phyloP scores from a whole-genome alignment of 129 eudicot species.

The Rutidosis leptorrhynchoides region DNA sequence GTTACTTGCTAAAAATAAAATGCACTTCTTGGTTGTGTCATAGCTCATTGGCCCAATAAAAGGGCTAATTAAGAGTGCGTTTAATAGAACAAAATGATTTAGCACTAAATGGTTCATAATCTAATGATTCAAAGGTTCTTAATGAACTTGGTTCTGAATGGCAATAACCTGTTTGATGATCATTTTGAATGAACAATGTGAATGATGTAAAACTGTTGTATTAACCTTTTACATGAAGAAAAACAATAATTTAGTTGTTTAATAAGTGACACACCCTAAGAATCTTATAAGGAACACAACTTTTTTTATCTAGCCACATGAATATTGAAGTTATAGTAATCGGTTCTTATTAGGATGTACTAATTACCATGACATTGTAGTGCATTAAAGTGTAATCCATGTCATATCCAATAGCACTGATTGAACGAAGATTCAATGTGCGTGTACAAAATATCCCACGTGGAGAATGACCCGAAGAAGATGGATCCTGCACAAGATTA shows the following conservation, averaged over 20 bases:
- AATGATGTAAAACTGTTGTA: no score
- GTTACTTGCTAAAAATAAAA: conserved; percentile 13
- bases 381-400: conserved; percentile 99
- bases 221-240: no score
- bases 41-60: not conserved
- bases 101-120: no score
- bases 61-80: not conserved
- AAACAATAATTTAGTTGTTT: no score
- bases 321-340: conserved; percentile 4
- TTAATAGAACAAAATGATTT: no score
- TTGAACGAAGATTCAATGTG: conserved; percentile 82
- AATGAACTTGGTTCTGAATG: no score
- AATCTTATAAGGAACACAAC: not conserved
- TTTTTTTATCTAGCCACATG: conserved; percentile 14
- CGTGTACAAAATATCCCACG: conserved; percentile 96
- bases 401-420: conserved; percentile 94
- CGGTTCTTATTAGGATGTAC: not conserved
- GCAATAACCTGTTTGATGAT: no score
- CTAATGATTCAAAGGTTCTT: no score
- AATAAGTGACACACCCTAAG: no score
- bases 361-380: conserved; percentile 81
- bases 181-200: no score
- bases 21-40: not conserved
- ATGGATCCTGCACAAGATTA: conserved; percentile 62
- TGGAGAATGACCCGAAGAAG: conserved; percentile 60